Base-by-base conservation (phyloP, 495 filamentous ascomycete species). In the Aspergillus conjunctus region DNA sequence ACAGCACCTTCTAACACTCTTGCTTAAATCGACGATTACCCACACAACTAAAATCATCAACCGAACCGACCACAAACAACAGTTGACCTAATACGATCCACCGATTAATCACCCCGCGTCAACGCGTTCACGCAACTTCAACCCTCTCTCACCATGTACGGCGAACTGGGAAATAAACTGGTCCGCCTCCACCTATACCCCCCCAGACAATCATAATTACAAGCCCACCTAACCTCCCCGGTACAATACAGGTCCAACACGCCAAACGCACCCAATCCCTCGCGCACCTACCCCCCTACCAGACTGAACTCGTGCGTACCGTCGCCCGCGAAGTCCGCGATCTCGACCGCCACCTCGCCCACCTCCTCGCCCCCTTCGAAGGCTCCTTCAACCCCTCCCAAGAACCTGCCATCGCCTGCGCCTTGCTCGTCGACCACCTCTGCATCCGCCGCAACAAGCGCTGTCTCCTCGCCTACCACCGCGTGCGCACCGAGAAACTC, bases 371-470 rank as follows among this genome's bases (percentile, higher is more conserved):
- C 51, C 90, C 92, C 7, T 95, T 92, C 67, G 84, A 88, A 59
- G 88, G 88, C 34, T 83, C 85, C 8, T 97, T 98, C 81, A 86
- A 96, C 68, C 94, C 94, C 11, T 85, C 88, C 22, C 83, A 87
- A 1, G 87, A 98, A 64, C 91, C 91, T 20, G 89, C 90, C 8
- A 88, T 87, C 41, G 93, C 93, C 8, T 95, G 90, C 70, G 88
- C 89, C 7, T 81, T 99, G 17, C 85, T 99, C 17, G 92, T 97
- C 61, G 89, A 96, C 73, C 94, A 98, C 68, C 79, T 98, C 4
- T 92, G 90, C 61, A 97, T 97, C 90, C 87, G 93, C 20, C 83
- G 95, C 45, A 96, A 99, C 74, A 99, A 99, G 73, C 88, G 94
- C 44, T 98, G 95, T 66, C 83, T 99, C 7, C 84, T 99, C 1